Evolutionary conservation across 148 eudicot species (phyloP).

Genomic region (Chenopodium album): DNA sequence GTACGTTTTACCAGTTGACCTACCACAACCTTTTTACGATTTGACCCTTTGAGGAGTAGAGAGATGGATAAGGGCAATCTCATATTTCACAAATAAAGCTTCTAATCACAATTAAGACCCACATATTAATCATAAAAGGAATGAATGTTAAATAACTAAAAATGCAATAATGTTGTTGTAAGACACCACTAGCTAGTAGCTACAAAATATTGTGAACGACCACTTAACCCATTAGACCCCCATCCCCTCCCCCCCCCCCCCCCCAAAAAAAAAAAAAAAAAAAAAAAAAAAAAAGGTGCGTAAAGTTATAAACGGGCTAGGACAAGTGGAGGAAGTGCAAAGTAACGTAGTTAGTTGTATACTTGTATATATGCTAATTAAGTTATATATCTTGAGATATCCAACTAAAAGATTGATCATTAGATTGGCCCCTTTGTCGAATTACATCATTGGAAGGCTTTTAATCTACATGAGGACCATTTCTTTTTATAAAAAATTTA

Average conservation of each 20-base stretch:
- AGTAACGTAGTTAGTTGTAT: neutral
- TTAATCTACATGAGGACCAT: too few species aligned
- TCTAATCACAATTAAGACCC: neutral
- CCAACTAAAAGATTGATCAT: too few species aligned
- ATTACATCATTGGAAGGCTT: too few species aligned
- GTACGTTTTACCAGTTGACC: too few species aligned
- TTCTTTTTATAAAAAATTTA: too few species aligned
- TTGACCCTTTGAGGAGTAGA: too few species aligned
- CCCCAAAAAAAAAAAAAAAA: too few species aligned
- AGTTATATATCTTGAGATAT: too few species aligned
- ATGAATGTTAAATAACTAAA: neutral
- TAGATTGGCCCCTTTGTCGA: too few species aligned
- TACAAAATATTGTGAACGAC: neutral
- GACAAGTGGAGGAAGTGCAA: neutral
- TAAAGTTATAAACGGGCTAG: neutral
- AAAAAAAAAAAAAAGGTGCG: neutral
- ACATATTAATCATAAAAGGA: neutral
- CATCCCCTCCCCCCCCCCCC: too few species aligned
- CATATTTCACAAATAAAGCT: neutral
- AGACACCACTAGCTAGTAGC: neutral
- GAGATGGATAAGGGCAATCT: neutral
- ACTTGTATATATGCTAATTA: neutral
- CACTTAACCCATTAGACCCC: neutral
- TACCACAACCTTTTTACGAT: too few species aligned
- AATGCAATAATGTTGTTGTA: neutral